Evolutionary conservation across 441 rosid genomes (phyloP).

Genomic region (Omphalea diandra): DNA sequence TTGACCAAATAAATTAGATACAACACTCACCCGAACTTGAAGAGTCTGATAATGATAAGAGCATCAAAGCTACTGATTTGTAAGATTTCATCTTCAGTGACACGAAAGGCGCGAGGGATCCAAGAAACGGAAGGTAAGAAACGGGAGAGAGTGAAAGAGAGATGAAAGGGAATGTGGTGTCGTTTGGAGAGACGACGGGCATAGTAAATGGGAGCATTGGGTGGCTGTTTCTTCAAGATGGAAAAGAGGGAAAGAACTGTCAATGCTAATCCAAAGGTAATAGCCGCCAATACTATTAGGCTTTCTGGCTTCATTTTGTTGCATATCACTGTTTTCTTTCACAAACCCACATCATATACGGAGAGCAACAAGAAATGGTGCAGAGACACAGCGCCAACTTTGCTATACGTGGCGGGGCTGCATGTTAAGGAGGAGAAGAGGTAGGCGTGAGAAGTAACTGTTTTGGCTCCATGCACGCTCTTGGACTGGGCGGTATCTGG

Average conservation of each 20-base stretch:
- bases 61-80: conserved; percentile 66
- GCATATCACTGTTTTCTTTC: too few relatives aligned
- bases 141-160: conserved; percentile 43
- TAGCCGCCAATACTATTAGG: conserved; percentile 70
- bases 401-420: conserved; percentile 32
- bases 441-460: neutral
- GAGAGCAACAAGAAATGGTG: conserved; percentile 14
- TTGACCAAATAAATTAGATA: too few relatives aligned
- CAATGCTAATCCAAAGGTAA: conserved; percentile 74
- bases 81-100: conserved; percentile 75
- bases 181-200: conserved; percentile 66
- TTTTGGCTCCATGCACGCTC: neutral
- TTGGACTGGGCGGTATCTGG: neutral
- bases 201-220: conserved; percentile 71
- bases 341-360: too few relatives aligned
- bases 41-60: conserved; percentile 72
- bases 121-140: conserved; percentile 80
- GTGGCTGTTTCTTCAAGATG: conserved; percentile 71
- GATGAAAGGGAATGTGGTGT: conserved; percentile 33
- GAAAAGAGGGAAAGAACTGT: conserved; percentile 72
- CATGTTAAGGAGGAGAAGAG: conserved; percentile 8
- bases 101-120: conserved; percentile 68
- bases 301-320: conserved; percentile 69
- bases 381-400: neutral
- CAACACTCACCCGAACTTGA: conserved; percentile 83